phyloP scores from a whole-genome alignment of 164 flowering plant genomes.

The Macadamia integrifolia region DNA sequence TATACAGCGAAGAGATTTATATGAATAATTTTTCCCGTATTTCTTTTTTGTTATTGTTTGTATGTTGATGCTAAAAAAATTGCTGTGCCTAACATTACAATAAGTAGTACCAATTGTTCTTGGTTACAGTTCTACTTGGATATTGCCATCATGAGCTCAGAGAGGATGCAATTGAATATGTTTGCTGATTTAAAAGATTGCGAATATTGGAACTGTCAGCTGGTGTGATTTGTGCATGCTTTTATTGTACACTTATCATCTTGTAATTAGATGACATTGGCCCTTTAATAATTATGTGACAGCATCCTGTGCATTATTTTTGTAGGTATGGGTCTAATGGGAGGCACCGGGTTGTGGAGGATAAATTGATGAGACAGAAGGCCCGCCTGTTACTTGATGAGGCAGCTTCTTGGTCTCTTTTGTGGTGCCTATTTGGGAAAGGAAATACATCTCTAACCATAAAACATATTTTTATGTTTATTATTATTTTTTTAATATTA shows the following conservation, averaged over 20 bases:
- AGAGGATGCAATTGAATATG: too few relatives aligned
- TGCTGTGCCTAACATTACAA: too few relatives aligned
- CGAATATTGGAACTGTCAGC: not conserved
- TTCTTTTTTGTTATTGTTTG: too few relatives aligned
- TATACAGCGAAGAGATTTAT: too few relatives aligned
- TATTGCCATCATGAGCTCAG: too few relatives aligned
- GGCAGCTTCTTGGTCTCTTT: conserved; percentile 98
- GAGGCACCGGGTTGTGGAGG: conserved; percentile 71
- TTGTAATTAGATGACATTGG: not conserved
- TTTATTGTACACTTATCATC: not conserved
- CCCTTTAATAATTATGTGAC: not conserved
- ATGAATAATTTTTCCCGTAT: too few relatives aligned
- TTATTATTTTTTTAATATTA: not conserved
- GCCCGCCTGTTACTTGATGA: conserved; percentile 80
- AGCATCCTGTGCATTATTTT: conserved; percentile 9
- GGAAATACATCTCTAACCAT: conserved; percentile 43
- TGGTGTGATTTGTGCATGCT: conserved; percentile 4
- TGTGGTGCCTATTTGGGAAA: conserved; percentile 97
- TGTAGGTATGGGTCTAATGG: conserved; percentile 62
- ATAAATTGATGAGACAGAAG: conserved; percentile 85
- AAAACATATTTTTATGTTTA: not conserved
- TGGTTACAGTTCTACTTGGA: too few relatives aligned
- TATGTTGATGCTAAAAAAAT: too few relatives aligned
- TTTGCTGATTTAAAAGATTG: not conserved
- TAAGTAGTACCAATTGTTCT: too few relatives aligned